These are phyloP conservation scores for Poa annua DNA, from an alignment of 176 grass and related monocot species.

Conservation along the genomic window DNA sequence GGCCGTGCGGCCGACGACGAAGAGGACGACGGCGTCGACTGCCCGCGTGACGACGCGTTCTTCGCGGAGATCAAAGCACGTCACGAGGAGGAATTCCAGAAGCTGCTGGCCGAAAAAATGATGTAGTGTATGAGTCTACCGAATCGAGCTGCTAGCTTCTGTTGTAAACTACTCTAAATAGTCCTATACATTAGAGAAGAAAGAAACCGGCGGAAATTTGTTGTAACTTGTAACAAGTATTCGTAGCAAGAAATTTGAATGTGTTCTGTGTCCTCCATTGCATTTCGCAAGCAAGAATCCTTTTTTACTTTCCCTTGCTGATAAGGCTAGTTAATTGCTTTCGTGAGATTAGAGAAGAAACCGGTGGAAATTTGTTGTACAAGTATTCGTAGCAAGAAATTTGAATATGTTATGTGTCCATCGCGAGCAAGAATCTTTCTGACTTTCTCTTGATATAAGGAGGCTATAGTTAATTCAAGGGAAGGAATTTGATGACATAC, in stretches of 20 bases:
- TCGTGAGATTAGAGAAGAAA: neutral
- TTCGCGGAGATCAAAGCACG: neutral
- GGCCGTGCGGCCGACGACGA: neutral
- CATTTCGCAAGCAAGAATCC: no score
- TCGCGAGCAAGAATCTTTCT: neutral
- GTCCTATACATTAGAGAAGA: no score
- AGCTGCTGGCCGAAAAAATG: neutral
- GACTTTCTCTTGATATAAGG: neutral
- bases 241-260: no score
- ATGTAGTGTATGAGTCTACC: no score
- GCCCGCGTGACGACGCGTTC: neutral
- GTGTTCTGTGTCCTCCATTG: no score
- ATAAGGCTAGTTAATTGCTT: no score
- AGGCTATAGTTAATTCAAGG: neutral
- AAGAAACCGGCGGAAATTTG: no score
- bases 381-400: neutral
- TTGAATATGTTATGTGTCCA: neutral
- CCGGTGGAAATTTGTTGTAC: neutral
- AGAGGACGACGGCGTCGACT: neutral
- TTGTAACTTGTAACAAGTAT: no score
- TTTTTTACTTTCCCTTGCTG: no score
- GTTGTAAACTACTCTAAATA: no score
- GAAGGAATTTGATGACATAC: neutral
- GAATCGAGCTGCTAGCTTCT: no score
- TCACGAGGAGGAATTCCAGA: neutral